Percentiles rank a stretch among this genome's conserved stretches.
Evolutionary conservation across 345 rosid genomes (phyloP).

Genomic region (Salix brachista): DNA sequence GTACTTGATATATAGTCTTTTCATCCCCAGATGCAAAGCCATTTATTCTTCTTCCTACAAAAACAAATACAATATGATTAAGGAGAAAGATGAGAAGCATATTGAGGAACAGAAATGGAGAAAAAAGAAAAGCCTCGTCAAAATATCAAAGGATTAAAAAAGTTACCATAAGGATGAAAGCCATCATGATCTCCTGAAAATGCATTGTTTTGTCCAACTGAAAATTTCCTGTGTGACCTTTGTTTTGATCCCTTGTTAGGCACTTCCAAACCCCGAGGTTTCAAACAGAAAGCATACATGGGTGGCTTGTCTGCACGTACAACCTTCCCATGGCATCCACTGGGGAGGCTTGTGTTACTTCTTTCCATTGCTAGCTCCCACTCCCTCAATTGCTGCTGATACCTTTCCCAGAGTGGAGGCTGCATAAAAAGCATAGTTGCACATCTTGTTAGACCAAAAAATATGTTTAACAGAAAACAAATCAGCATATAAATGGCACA

Average conservation of each 20-base stretch:
- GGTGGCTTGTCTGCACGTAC: slow-evolving; percentile 64
- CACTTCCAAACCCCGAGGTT: slow-evolving; percentile 92
- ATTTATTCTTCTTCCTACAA: slow-evolving; percentile 66
- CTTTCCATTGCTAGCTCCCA: slow-evolving; percentile 70
- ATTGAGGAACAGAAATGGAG: background rate
- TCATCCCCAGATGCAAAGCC: slow-evolving; percentile 73
- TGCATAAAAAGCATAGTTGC: slow-evolving; percentile 27
- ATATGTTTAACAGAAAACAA: background rate
- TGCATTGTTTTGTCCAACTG: slow-evolving; percentile 51
- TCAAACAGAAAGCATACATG: slow-evolving; percentile 95
- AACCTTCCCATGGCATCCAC: slow-evolving; percentile 50
- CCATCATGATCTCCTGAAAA: slow-evolving; percentile 53
- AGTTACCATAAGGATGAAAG: slow-evolving; percentile 44
- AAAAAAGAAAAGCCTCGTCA: background rate
- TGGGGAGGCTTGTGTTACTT: slow-evolving; percentile 29
- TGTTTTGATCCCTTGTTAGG: slow-evolving; percentile 87
- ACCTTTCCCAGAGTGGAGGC: slow-evolving; percentile 93
- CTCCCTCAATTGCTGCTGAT: slow-evolving; percentile 70
- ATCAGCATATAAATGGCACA: background rate
- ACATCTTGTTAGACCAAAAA: background rate
- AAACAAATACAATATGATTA: slow-evolving; percentile 20
- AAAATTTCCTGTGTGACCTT: slow-evolving; percentile 65
- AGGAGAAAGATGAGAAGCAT: background rate
- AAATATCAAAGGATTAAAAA: background rate
- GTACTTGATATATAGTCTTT: slow-evolving; percentile 40